phyloP scores from a whole-genome alignment of 192 early-diverging fungal genomes.

The Coemansia javaensis region DNA sequence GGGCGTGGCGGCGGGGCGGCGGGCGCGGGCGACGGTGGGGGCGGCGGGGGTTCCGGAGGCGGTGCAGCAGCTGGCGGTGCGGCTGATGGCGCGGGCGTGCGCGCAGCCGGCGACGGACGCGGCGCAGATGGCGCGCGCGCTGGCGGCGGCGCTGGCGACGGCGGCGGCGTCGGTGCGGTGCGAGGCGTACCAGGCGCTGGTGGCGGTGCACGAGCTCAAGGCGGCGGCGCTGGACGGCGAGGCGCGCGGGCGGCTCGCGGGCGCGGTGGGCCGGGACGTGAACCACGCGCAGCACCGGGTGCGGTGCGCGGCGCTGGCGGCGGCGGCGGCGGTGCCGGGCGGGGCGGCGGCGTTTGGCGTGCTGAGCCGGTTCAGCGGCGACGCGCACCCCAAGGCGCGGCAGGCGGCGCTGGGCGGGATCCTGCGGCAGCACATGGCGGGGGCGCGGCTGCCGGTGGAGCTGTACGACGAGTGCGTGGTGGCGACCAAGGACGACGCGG shows the following conservation, averaged over 20 bases:
- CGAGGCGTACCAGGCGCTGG: constrained; percentile 39
- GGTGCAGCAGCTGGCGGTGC: constrained; percentile 33
- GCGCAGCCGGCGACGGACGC: constrained; percentile 33
- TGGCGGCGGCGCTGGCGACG: constrained; percentile 9
- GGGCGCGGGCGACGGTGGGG: constrained; percentile 12
- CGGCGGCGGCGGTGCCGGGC: constrained; percentile 6
- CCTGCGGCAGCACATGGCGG: constrained; percentile 31
- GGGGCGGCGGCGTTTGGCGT: constrained; percentile 11
- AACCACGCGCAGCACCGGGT: constrained; percentile 43
- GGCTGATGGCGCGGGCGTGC: constrained; percentile 22
- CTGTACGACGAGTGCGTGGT: constrained; percentile 62
- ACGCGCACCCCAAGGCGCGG: constrained; percentile 42
- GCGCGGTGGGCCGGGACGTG: constrained; percentile 14
- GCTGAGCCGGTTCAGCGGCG: constrained; percentile 25
- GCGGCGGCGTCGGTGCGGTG: constrained; percentile 27
- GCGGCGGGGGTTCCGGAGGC: background rate
- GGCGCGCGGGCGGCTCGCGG: constrained; percentile 5
- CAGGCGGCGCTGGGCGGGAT: constrained; percentile 27
- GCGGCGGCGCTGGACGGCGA: background rate
- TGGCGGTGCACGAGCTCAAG: constrained; percentile 28
- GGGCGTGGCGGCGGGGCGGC: background rate
- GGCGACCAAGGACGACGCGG: constrained; percentile 65
- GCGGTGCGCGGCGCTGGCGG: constrained; percentile 29
- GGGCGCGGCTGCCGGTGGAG: constrained; percentile 14
- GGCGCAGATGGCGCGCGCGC: background rate